Percentiles rank a stretch among this genome's conserved stretches.
Conservation (phyloP, 345 rosid species). For the Noccaea bulbosa region DNA sequence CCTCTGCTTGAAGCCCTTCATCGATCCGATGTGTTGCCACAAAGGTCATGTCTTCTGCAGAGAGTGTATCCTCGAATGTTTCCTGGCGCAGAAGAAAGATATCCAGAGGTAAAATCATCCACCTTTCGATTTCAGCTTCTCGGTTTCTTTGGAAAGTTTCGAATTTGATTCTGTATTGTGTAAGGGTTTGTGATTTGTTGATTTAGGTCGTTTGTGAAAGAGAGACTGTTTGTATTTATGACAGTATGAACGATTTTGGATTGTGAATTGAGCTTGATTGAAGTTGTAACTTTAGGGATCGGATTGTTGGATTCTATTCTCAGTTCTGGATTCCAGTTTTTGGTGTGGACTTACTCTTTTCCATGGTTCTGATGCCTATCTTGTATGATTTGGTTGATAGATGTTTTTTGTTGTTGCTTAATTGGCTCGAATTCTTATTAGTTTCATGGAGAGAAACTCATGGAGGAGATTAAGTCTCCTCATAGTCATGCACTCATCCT, state of each 20-base stretch:
- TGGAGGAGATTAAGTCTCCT: too few species aligned
- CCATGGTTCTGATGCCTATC: background rate
- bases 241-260: background rate
- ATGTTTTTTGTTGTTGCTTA: too few species aligned
- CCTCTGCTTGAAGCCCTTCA: conserved; percentile 91
- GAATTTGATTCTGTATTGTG: background rate
- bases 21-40: conserved; percentile 88
- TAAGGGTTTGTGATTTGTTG: background rate
- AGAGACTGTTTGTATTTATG: too few species aligned
- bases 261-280: conserved; percentile 13
- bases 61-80: conserved; percentile 90
- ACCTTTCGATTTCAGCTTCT: background rate
- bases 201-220: background rate
- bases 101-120: conserved; percentile 60
- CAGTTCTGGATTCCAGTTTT: background rate
- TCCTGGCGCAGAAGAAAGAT: conserved; percentile 88
- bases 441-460: too few species aligned
- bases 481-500: too few species aligned
- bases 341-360: background rate
- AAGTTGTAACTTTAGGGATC: conserved; percentile 9
- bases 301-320: background rate
- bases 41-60: conserved; percentile 91
- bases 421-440: too few species aligned
- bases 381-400: too few species aligned
- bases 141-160: too few species aligned